Evolutionary conservation across 306 rosid genomes (phyloP), one percentile per base, ranked within the genome.

Genomic region (Quercus alba): DNA sequence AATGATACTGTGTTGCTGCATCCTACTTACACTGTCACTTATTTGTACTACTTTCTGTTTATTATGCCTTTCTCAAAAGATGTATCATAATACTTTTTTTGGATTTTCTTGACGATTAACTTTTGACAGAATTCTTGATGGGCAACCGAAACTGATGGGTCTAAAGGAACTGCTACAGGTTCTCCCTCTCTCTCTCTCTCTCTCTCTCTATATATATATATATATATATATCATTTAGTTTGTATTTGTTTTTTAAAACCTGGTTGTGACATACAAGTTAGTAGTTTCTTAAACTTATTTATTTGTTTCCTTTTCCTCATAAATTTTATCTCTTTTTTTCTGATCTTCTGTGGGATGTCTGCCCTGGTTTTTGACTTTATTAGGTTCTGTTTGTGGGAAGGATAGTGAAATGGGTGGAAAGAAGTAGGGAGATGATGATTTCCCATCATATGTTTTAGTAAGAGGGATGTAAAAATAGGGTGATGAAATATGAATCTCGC

Each of bases 111-210:
- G 31, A 64, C 64, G 56, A 15, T 57, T 83, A 66, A 56, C 70
- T 70, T 75, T 72, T 51, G 76, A 78, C 87, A 95, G 99, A 61
- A 93, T 95, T 76, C 91, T 90, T 72, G 85, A 91, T 46, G 94
- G 98, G 74, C 92, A 89, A 79, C 99, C 99, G 64, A 93, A 88
- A 80, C 91, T 66, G 74, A 91, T 93, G 98, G 97, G 99, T 77
- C 81, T 95, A 86, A 93, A 91, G 94, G 96, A 93, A 79, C 75
- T 93, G 55, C 86, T 93, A 69, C 93, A 89, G 98, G 99, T 90
- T 66, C 73, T 70, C 30, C 49, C 77, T 84, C 58, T 49, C 30
- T 61, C 49, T 78, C 23, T 44, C 1, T 33, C 54, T 81, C 30
- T 31, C 69, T 51, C 58, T 58, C 15, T 58, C 28, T 3, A 14